Conservation (phyloP, 1,284 basidiomycete genomes). For the Mycena sp. region DNA sequence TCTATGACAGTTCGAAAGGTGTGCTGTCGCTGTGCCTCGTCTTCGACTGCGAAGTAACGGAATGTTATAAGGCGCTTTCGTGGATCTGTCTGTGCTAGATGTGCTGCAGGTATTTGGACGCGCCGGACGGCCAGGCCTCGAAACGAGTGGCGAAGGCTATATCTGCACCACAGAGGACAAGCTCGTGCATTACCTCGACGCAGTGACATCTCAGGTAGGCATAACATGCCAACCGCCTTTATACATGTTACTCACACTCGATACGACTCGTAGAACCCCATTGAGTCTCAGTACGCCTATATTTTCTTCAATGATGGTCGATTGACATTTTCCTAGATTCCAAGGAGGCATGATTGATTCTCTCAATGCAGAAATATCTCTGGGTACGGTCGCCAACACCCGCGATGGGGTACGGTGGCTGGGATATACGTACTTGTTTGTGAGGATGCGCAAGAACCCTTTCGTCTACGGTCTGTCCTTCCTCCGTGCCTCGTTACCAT, state of each 20-base stretch:
- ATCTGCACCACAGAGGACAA: slow-evolving; percentile 97
- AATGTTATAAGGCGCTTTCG: slow-evolving; percentile 67
- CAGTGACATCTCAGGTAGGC: slow-evolving; percentile 86
- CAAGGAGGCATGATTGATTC: slow-evolving; percentile 89
- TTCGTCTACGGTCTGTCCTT: slow-evolving; percentile 80
- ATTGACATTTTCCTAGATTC: slow-evolving; percentile 65
- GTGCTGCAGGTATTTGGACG: slow-evolving; percentile 98
- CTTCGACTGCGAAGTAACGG: not conserved
- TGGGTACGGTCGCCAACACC: slow-evolving; percentile 93
- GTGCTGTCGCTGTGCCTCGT: not conserved
- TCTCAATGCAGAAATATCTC: slow-evolving; percentile 94
- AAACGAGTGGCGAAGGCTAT: slow-evolving; percentile 95
- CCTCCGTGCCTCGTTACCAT: slow-evolving; percentile 4
- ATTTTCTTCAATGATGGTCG: not conserved
- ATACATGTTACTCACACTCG: slow-evolving; percentile 3
- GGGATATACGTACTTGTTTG: slow-evolving; percentile 97
- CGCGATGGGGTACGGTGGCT: slow-evolving; percentile 95
- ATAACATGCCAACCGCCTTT: not conserved
- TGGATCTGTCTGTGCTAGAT: slow-evolving; percentile 95
- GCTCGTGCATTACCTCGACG: slow-evolving; percentile 91
- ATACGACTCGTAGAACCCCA: slow-evolving; percentile 87
- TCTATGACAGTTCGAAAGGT: slow-evolving; percentile 90
- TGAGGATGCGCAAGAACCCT: slow-evolving; percentile 95
- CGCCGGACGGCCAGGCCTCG: slow-evolving; percentile 96
- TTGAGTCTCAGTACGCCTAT: slow-evolving; percentile 88